Conservation (phyloP, 805 yeast species). For the Lipomyces yamadae region DNA sequence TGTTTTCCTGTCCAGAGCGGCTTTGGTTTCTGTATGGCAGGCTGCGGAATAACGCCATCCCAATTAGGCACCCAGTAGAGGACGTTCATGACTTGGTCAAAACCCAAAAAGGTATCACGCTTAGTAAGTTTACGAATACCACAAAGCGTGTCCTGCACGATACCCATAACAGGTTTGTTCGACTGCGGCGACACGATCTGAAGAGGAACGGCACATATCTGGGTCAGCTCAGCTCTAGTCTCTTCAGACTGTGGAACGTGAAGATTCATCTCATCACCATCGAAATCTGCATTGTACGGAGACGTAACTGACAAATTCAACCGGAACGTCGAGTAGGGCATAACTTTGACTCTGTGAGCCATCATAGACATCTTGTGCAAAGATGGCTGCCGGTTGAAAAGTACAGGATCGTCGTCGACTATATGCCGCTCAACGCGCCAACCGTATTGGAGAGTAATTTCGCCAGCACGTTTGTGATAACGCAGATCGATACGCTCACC, state of each 20-base stretch:
- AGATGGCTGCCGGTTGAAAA: constrained; percentile 99
- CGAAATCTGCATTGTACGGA: constrained; percentile 99
- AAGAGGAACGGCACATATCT: constrained; percentile 94
- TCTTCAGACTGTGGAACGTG: constrained; percentile 99
- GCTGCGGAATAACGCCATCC: constrained; percentile 98
- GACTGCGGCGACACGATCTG: constrained; percentile 99
- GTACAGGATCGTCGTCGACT: constrained; percentile 96
- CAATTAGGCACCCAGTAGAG: constrained; percentile 97
- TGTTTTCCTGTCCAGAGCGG: constrained; percentile 99
- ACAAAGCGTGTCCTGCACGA: constrained; percentile 97
- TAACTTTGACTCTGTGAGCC: constrained; percentile 97
- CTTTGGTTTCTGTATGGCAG: constrained; percentile 90
- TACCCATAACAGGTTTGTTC: constrained; percentile 99
- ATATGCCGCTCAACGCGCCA: constrained; percentile 99
- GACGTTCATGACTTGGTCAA: constrained; percentile 94
- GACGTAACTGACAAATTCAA: constrained; percentile 95
- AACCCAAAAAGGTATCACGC: constrained; percentile 85
- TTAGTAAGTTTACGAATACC: constrained; percentile 95
- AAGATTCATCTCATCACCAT: constrained; percentile 99
- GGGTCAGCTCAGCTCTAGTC: constrained; percentile 93
- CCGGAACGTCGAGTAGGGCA: constrained; percentile 98
- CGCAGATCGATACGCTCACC: constrained; percentile 98
- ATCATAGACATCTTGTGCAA: constrained; percentile 99
- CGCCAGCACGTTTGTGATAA: constrained; percentile 98
- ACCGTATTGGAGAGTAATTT: constrained; percentile 94